Evolutionary conservation across 192 early-diverging fungal genomes (phyloP).

Genomic region (Gorgonomyces haynaldii): DNA sequence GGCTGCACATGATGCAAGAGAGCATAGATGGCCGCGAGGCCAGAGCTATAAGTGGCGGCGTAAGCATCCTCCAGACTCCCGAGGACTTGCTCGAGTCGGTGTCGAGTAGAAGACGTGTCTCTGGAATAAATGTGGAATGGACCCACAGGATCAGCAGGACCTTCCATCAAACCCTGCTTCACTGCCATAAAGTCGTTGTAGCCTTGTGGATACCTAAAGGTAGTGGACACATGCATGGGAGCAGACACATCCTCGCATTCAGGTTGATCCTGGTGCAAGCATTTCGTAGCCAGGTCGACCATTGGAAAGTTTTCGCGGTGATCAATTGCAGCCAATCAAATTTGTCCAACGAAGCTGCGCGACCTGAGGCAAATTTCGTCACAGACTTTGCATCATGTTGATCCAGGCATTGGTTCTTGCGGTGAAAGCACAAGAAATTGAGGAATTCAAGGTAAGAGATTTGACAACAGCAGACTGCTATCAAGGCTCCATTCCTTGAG

Average conservation of each 20-base stretch:
- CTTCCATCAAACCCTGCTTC: conserved; percentile 10
- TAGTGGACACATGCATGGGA: conserved; percentile 44
- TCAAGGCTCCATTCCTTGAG: conserved; percentile 60
- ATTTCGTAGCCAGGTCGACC: conserved; percentile 18
- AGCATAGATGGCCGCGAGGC: conserved; percentile 44
- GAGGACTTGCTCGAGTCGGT: conserved; percentile 42
- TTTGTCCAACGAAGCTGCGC: too few species aligned
- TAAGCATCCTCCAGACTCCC: conserved; percentile 32
- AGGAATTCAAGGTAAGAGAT: too few species aligned
- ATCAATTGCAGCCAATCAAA: too few species aligned
- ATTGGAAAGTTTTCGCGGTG: too few species aligned
- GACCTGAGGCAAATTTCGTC: too few species aligned
- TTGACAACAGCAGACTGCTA: conserved; percentile 37
- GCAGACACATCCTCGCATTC: conserved; percentile 38
- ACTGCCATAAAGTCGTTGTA: conserved; percentile 21
- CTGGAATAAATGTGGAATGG: conserved; percentile 37
- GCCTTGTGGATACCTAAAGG: conserved; percentile 22
- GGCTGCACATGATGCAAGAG: conserved; percentile 41
- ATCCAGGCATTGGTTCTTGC: too few species aligned
- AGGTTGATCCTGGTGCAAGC: conserved; percentile 40
- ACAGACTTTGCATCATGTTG: too few species aligned
- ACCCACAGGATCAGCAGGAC: neutral
- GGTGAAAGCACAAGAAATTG: too few species aligned
- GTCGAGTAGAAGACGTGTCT: conserved; percentile 21
- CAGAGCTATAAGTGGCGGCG: conserved; percentile 50